Percentiles rank a stretch among this genome's conserved stretches.
Evolutionary conservation across 768 basidiomycete species (phyloP).

Genomic region (Auricularia sp.): DNA sequence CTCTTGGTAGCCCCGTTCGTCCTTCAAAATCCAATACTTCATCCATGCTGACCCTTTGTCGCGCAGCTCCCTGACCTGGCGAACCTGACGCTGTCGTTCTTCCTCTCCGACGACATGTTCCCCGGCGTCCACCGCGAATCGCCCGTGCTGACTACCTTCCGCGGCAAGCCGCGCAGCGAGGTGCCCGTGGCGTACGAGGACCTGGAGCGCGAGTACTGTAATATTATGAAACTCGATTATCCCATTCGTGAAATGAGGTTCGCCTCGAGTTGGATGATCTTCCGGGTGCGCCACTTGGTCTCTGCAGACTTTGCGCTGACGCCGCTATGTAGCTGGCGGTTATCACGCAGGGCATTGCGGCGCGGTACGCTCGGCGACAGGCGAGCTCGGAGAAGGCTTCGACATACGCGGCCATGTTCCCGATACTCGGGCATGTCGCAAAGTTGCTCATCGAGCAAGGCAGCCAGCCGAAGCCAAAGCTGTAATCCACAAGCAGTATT

Average conservation of each 20-base stretch:
- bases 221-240: slow-evolving; percentile 50
- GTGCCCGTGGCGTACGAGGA: slow-evolving; percentile 59
- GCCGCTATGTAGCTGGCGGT: slow-evolving; percentile 47
- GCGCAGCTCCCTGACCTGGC: slow-evolving; percentile 71
- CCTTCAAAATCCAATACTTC: background rate
- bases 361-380: slow-evolving; percentile 73
- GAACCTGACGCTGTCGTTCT: slow-evolving; percentile 83
- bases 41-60: background rate
- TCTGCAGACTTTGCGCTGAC: background rate
- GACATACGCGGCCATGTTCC: slow-evolving; percentile 37
- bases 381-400: slow-evolving; percentile 77
- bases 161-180: slow-evolving; percentile 44
- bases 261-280: slow-evolving; percentile 77
- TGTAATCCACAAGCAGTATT: slow-evolving; percentile 7
- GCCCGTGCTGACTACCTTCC: slow-evolving; percentile 23
- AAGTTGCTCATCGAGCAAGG: slow-evolving; percentile 27
- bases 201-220: slow-evolving; percentile 75
- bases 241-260: slow-evolving; percentile 74
- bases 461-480: slow-evolving; percentile 10
- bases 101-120: slow-evolving; percentile 21
- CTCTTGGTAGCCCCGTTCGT: slow-evolving; percentile 80
- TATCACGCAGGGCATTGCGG: slow-evolving; percentile 85
- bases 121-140: background rate
- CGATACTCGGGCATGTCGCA: slow-evolving; percentile 54
- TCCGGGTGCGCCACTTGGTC: slow-evolving; percentile 42